Conservation (phyloP, 805 yeast genomes). For the Candida takata region DNA sequence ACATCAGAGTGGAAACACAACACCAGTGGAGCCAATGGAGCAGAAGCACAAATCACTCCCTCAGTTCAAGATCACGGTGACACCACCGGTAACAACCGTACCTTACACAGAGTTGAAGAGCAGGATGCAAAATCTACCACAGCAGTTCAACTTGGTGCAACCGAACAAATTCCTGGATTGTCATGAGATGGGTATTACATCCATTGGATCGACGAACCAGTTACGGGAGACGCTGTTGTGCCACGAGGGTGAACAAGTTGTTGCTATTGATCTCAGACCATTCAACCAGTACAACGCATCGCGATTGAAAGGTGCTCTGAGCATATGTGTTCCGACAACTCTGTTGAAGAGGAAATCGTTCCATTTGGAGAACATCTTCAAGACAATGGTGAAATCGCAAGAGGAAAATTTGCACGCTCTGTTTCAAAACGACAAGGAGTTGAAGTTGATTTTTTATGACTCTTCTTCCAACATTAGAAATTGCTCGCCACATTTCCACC, state of each 20-base stretch:
- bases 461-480: constrained; percentile 15
- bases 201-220: constrained; percentile 9
- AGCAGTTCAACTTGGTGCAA: constrained; percentile 7
- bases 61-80: constrained; percentile 11
- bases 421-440: constrained; percentile 5
- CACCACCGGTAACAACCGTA: constrained; percentile 8
- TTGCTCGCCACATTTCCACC: constrained; percentile 21
- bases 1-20: no score
- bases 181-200: constrained; percentile 6
- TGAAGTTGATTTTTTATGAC: constrained; percentile 21
- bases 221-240: constrained; percentile 2
- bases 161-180: constrained; percentile 12
- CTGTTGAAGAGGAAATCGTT: constrained; percentile 51
- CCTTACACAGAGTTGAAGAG: constrained; percentile 4
- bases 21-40: no score
- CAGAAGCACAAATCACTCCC: no score
- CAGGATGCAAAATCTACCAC: constrained; percentile 7
- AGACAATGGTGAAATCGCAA: constrained; percentile 23
- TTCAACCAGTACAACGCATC: constrained; percentile 62
- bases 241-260: constrained; percentile 6
- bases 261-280: constrained; percentile 60
- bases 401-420: constrained; percentile 10
- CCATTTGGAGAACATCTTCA: constrained; percentile 21
- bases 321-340: constrained; percentile 85
- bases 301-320: constrained; percentile 56